Conservation (phyloP, 306 rosid genomes). For the Quercus robur region DNA sequence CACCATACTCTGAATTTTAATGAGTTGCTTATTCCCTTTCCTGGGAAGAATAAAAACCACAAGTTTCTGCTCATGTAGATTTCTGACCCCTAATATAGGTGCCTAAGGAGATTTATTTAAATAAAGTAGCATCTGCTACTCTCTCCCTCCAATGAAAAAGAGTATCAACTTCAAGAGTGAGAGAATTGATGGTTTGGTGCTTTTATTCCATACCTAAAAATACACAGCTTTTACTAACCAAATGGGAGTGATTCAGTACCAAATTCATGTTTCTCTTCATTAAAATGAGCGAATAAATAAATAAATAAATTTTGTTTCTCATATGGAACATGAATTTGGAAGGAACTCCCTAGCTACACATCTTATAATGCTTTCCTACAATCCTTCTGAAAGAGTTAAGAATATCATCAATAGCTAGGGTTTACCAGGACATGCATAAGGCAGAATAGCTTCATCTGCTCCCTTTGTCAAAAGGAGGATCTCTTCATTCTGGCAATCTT, state of each 20-base stretch:
- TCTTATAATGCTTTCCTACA: not conserved
- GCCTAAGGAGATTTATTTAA: not conserved
- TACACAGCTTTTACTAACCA: not conserved
- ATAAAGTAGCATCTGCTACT: not conserved
- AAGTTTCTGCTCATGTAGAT: not conserved
- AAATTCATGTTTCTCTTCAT: not conserved
- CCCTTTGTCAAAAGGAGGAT: conserved; percentile 88
- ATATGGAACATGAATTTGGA: not conserved
- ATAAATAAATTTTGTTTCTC: not conserved
- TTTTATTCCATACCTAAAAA: not conserved
- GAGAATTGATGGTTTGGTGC: not conserved
- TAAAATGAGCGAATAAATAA: not conserved
- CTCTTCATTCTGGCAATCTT: conserved; percentile 84
- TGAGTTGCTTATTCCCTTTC: not conserved
- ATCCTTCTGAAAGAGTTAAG: conserved; percentile 11
- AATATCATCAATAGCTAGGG: conserved; percentile 11
- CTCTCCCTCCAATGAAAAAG: not conserved
- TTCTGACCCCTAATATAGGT: not conserved
- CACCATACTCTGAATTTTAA: not conserved
- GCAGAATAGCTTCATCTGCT: conserved; percentile 96
- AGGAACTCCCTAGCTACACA: not conserved
- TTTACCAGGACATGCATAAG: conserved; percentile 67
- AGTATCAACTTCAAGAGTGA: not conserved
- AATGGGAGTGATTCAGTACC: not conserved
- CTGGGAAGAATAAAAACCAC: not conserved